These are phyloP conservation scores for Trypethelium eluteriae DNA, from an alignment of 495 filamentous ascomycete genomes.

Conservation along the genomic window DNA sequence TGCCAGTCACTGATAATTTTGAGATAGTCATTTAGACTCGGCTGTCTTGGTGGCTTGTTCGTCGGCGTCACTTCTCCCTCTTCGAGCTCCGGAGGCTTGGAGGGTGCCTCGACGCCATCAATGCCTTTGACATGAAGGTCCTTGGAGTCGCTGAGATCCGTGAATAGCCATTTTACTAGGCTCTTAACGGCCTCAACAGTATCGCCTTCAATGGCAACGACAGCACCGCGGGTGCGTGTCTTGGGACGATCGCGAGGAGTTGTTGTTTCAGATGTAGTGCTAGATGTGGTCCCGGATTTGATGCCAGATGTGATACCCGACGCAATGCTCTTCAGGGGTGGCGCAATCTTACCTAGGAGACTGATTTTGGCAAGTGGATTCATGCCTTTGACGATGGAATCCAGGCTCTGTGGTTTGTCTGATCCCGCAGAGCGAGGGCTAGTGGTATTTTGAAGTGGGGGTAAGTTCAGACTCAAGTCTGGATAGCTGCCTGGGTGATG, in stretches of 20 bases:
- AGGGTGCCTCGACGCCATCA: conserved; percentile 43
- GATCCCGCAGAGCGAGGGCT: neutral
- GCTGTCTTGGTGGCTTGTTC: conserved; percentile 22
- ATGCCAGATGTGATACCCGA: neutral
- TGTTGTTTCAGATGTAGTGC: conserved; percentile 16
- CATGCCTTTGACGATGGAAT: conserved; percentile 68
- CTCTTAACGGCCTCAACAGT: conserved; percentile 46
- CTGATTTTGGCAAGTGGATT: conserved; percentile 62
- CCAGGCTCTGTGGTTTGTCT: conserved; percentile 41
- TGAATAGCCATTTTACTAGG: conserved; percentile 55
- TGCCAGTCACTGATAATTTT: conserved; percentile 68
- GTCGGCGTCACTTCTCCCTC: conserved; percentile 3
- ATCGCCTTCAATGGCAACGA: conserved; percentile 77
- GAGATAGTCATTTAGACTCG: conserved; percentile 50
- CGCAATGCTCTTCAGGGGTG: conserved; percentile 44
- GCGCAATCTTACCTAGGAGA: conserved; percentile 58
- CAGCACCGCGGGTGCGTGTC: conserved; percentile 54
- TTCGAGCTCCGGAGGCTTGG: conserved; percentile 10
- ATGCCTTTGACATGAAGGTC: conserved; percentile 51
- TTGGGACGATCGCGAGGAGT: conserved; percentile 37
- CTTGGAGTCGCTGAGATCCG: conserved; percentile 47
- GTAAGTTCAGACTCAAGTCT: conserved; percentile 31
- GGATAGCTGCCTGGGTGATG: conserved; percentile 32
- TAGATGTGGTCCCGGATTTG: neutral
- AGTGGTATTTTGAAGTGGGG: conserved; percentile 25